Evolutionary conservation across 1,284 basidiomycete species (phyloP).

Genomic region (Rhodotorula sp.): DNA sequence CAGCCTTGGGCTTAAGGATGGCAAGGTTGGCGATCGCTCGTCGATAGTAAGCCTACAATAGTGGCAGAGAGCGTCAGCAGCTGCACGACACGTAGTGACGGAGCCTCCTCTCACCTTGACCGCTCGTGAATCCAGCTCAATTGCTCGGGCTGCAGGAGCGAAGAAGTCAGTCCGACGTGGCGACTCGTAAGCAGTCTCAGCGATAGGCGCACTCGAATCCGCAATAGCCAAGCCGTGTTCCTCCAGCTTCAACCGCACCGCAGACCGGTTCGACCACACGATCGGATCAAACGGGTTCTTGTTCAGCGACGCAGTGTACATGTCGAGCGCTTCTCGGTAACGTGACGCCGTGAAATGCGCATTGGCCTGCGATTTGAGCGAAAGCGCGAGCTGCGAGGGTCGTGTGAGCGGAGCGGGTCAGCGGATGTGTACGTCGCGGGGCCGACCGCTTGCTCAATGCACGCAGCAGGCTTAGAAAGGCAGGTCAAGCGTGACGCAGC

Average conservation of each 20-base stretch:
- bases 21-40: constrained; percentile 90
- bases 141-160: constrained; percentile 66
- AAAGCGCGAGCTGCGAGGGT: constrained; percentile 39
- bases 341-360: constrained; percentile 62
- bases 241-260: constrained; percentile 56
- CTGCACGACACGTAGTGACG: too few relatives aligned
- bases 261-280: constrained; percentile 50
- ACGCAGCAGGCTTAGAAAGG: not conserved
- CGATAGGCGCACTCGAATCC: constrained; percentile 64
- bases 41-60: constrained; percentile 53
- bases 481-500: not conserved
- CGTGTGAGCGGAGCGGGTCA: not conserved
- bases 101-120: constrained; percentile 66
- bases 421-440: not conserved
- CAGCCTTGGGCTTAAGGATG: constrained; percentile 77
- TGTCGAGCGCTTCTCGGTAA: constrained; percentile 44
- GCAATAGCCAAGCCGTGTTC: constrained; percentile 77
- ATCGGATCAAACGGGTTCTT: constrained; percentile 47
- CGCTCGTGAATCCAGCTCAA: constrained; percentile 84
- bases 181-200: constrained; percentile 25
- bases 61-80: too few relatives aligned
- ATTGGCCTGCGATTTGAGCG: constrained; percentile 78
- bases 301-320: constrained; percentile 47
- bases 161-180: not conserved
- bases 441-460: not conserved